These are phyloP conservation scores for Trapa incisa DNA, from an alignment of 345 rosid species.

Conservation along the genomic window DNA sequence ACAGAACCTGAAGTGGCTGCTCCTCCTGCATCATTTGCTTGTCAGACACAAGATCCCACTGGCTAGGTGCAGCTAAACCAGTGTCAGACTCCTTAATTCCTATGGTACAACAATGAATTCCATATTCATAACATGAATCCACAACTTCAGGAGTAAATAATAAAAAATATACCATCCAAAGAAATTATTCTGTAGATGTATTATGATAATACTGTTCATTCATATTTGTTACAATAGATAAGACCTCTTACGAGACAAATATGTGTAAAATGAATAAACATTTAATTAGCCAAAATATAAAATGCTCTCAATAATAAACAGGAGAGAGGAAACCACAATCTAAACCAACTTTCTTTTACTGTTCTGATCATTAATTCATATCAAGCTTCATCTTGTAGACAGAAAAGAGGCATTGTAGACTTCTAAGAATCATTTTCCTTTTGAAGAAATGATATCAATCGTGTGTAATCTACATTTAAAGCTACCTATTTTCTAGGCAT, in stretches of 20 bases:
- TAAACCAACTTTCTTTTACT: background rate
- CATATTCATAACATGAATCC: background rate
- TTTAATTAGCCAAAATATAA: background rate
- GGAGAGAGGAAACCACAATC: background rate
- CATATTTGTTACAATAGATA: background rate
- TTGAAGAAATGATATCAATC: background rate
- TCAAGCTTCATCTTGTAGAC: background rate
- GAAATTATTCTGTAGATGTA: no score
- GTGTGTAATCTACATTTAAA: background rate
- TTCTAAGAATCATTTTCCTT: background rate
- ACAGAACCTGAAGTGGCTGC: slow-evolving; percentile 66
- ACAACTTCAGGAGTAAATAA: background rate
- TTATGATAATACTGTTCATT: no score
- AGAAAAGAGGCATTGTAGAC: background rate
- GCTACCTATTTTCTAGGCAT: background rate
- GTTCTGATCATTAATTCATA: background rate
- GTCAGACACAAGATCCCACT: slow-evolving; percentile 99
- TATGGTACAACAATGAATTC: slow-evolving; percentile 7
- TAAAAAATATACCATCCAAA: no score
- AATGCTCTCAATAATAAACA: background rate
- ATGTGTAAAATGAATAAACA: background rate
- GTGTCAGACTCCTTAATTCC: slow-evolving; percentile 98
- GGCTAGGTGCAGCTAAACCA: slow-evolving; percentile 93
- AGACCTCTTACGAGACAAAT: background rate
- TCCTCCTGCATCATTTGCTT: slow-evolving; percentile 99